These are phyloP conservation scores for Ogataea chonburiensis DNA, from an alignment of 805 yeast genomes.

Conservation along the genomic window DNA sequence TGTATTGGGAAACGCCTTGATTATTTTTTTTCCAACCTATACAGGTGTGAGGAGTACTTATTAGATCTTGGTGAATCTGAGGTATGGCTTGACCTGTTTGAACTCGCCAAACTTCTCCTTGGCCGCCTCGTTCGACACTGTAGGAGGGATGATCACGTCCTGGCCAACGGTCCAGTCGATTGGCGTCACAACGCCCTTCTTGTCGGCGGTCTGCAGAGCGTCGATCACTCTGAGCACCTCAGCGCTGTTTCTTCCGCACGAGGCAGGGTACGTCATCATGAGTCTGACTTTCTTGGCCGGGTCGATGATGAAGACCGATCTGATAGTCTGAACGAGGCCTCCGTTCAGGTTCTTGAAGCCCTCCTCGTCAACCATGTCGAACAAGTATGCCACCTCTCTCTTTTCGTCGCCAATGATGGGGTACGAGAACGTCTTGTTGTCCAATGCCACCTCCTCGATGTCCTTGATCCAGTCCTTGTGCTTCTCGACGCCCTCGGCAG, in stretches of 20 bases:
- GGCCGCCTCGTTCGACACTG: conserved; percentile 75
- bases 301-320: conserved; percentile 90
- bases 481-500: conserved; percentile 77
- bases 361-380: conserved; percentile 86
- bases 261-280: conserved; percentile 86
- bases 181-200: conserved; percentile 83
- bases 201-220: conserved; percentile 83
- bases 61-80: conserved; percentile 59
- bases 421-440: conserved; percentile 71
- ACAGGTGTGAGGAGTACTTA: conserved; percentile 5
- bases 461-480: conserved; percentile 89
- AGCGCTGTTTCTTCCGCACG: conserved; percentile 90
- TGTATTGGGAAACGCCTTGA: background rate
- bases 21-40: too few species aligned
- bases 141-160: conserved; percentile 90
- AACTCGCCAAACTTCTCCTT: conserved; percentile 82
- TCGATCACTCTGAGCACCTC: conserved; percentile 91
- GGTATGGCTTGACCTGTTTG: conserved; percentile 85
- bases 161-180: conserved; percentile 88
- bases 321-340: conserved; percentile 82
- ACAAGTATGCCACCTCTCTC: conserved; percentile 79
- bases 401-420: conserved; percentile 89
- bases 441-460: conserved; percentile 75
- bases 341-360: conserved; percentile 71
- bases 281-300: conserved; percentile 87